Base-by-base conservation (phyloP, 2,329 filamentous ascomycete species). In the Graphiopsis chlorocephala region DNA sequence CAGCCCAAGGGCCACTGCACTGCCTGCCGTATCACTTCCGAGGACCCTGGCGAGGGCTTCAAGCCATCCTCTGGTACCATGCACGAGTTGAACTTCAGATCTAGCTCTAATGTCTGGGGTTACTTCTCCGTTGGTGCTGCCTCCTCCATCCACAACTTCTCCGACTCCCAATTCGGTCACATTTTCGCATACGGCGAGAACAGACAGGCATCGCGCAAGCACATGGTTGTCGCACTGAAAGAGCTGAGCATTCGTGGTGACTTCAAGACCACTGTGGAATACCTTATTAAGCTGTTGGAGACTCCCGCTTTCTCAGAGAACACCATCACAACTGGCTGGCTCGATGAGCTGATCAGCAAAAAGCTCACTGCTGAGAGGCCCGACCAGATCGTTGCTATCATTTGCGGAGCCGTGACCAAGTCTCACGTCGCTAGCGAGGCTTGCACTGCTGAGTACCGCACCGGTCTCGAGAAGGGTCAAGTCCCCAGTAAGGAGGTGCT, bases 171-270 rank as follows among this genome's bases (percentile, higher is more conserved):
- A 77, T 99, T 99, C 73, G 95, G 95, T 81, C 95, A 99, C 81
- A 99, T 99, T 72, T 99, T 99, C 79, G 96, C 95, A 61, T 99
- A 98, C 73, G 95, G 95, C 67, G 95, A 99, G 85, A 99, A 96
- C 83, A 89, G 95, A 78, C 90, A 93, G 59, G 93, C 95, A 28
- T 99, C 95, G 28, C 85, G 95, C 71, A 99, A 99, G 80, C 96
- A 99, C 84, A 99, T 99, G 95, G 93, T 99, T 71, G 91, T 99
- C 72, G 95, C 95, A 17, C 82, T 99, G 76, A 99, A 99, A 85
- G 95, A 99, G 81, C 81, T 99, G 81, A 99, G 94, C 83, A 99
- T 99, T 84, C 95, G 95, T 81, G 95, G 95, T 86, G 95, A 99
- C 79, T 99, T 99, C 86, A 87, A 93, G 76, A 99, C 95, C 62